Evolutionary conservation across 176 grass and related monocot genomes (phyloP).

Genomic region (Metroxylon sagu): DNA sequence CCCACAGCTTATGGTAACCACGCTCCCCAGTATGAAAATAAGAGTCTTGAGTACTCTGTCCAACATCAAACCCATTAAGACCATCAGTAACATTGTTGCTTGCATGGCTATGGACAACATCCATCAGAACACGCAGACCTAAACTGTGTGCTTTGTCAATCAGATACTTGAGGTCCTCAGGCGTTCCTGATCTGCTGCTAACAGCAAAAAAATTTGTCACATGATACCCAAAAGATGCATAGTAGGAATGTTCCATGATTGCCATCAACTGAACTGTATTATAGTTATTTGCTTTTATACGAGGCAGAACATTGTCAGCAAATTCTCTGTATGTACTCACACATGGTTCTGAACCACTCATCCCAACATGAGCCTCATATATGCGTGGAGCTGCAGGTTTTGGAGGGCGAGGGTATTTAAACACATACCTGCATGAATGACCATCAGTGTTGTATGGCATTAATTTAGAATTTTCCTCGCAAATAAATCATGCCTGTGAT

Average conservation of each 20-base stretch:
- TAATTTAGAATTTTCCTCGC: too few species aligned
- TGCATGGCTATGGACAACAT: slow-evolving; percentile 88
- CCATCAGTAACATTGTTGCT: slow-evolving; percentile 81
- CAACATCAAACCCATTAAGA: slow-evolving; percentile 95
- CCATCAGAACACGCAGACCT: slow-evolving; percentile 78
- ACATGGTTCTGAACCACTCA: slow-evolving; percentile 68
- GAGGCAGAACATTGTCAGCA: slow-evolving; percentile 85
- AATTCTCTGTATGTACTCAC: slow-evolving; percentile 85
- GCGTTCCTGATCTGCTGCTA: slow-evolving; percentile 86
- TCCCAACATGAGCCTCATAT: slow-evolving; percentile 93
- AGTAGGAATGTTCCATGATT: slow-evolving; percentile 95
- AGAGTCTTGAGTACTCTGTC: slow-evolving; percentile 58
- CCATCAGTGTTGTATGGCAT: too few species aligned
- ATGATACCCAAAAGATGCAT: slow-evolving; percentile 97
- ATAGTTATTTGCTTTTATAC: slow-evolving; percentile 80
- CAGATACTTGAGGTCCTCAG: slow-evolving; percentile 94
- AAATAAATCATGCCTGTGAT: too few species aligned
- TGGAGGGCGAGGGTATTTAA: slow-evolving; percentile 54
- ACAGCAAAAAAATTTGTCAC: slow-evolving; percentile 97
- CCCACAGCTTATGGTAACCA: slow-evolving; percentile 89
- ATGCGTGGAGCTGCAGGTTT: slow-evolving; percentile 74
- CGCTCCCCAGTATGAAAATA: slow-evolving; percentile 88
- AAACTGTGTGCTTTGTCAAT: slow-evolving; percentile 92
- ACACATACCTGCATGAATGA: slow-evolving; percentile 43
- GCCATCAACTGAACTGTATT: slow-evolving; percentile 96